A percentile compares a stretch with the other conserved stretches of the same genome.
phyloP scores from a whole-genome alignment of 73 alveolate species.

The Paramecium caudatum region DNA sequence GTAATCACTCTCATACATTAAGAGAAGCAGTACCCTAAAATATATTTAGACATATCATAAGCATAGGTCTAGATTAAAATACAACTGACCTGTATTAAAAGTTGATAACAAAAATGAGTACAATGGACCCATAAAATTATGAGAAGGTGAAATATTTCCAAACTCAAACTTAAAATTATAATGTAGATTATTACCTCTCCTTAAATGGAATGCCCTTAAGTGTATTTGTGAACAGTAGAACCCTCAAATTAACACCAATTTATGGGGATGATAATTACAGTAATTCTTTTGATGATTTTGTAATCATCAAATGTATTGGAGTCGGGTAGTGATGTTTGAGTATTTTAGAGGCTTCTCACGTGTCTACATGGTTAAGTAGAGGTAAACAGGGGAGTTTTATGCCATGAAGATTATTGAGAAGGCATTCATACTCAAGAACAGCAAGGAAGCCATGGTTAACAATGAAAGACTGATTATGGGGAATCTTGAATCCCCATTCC shows the following conservation, averaged over 20 bases:
- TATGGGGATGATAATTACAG: neutral
- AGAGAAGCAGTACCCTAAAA: neutral
- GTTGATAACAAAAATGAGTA: neutral
- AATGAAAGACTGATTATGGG: constrained; percentile 65
- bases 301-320: constrained; percentile 56
- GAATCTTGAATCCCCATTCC: constrained; percentile 54
- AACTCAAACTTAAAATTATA: constrained; percentile 7
- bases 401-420: constrained; percentile 71
- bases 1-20: neutral
- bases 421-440: constrained; percentile 25
- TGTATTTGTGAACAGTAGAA: constrained; percentile 10
- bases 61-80: neutral
- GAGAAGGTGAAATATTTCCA: constrained; percentile 11
- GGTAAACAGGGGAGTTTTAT: constrained; percentile 30
- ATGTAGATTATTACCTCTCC: constrained; percentile 53
- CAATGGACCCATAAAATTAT: neutral
- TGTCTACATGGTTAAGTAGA: constrained; percentile 29
- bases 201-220: constrained; percentile 7
- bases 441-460: constrained; percentile 11
- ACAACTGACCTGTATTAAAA: constrained; percentile 44
- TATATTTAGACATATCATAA: neutral
- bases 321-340: constrained; percentile 37
- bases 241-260: neutral
- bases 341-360: constrained; percentile 49
- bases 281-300: constrained; percentile 49